Conservation (phyloP, 2,329 filamentous ascomycete species). For the Fusarium austroafricanum region DNA sequence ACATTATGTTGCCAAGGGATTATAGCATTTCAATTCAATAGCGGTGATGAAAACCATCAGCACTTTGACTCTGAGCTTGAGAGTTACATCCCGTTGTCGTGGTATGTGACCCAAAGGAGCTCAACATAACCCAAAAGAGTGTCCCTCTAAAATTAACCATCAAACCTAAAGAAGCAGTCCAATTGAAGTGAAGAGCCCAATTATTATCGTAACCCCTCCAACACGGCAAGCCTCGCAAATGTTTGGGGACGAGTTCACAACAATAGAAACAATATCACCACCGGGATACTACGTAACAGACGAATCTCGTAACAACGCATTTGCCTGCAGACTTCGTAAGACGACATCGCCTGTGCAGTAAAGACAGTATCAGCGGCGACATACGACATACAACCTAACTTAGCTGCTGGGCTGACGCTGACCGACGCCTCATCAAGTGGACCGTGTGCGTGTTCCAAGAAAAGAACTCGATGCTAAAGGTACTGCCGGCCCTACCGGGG, state of each 20-base stretch:
- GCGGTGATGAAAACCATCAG: not conserved
- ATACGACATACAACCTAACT: not conserved
- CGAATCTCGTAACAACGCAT: conserved; percentile 3
- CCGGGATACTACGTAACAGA: not conserved
- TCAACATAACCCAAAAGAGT: not conserved
- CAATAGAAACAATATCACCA: not conserved
- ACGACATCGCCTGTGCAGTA: not conserved
- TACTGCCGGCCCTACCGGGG: conserved; percentile 27
- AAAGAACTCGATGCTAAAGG: conserved; percentile 22
- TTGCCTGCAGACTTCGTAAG: conserved; percentile 22
- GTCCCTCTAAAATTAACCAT: not conserved
- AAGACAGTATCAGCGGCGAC: no score
- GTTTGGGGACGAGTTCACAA: not conserved
- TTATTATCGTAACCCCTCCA: no score
- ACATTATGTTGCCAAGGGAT: conserved; percentile 13
- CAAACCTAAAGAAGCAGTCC: conserved; percentile 1
- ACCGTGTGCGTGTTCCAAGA: conserved; percentile 31
- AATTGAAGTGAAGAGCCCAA: no score
- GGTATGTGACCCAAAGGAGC: conserved; percentile 24
- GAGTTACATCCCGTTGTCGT: not conserved
- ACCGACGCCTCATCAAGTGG: conserved; percentile 20
- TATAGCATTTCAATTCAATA: not conserved
- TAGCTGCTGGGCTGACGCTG: conserved; percentile 28
- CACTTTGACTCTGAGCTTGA: not conserved
- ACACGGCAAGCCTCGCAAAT: not conserved